Evolutionary conservation across 306 rosid genomes (phyloP), one percentile per base, ranked within the genome.

Genomic region (Trifolium fragiferum): DNA sequence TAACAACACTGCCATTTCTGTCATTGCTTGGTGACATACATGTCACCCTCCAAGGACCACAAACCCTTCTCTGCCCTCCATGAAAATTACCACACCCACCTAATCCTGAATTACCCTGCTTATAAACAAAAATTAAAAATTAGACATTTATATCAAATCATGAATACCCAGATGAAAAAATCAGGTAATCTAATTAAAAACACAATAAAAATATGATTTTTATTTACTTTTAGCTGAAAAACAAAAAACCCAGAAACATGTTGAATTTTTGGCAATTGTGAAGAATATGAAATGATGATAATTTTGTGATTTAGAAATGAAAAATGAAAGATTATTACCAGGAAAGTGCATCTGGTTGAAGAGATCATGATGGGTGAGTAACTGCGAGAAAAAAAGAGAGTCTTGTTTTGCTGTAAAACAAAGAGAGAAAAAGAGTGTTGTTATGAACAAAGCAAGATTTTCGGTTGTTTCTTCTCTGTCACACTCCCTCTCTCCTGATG

Each of bases 21-120:
- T 92, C 99, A n/a, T 78, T 79, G 66, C 86, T 87, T 10, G 90
- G 80, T 55, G 84, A 78, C 83, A 84, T 64, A 12, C 96, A 86
- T 35, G 70, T 82, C 81, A 94, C 96, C 76, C 84, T 90, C 70
- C 85, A 75, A 63, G 88, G 72, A 18, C 53, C 79, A 23, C 85
- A 54, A 16, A 30, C 70, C 57, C 80, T 83, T 66, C 70, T 86
- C 86, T 82, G 94, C 38, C 68, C 66, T 70, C 78, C 73, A 60
- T 76, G 70, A 37, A 77, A 43, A 70, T 82, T 71, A 25, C 68
- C 54, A 23, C 82, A 41, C 83, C 84, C 92, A 81, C 84, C 81
- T 43, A 90, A 47, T 41, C 87, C 85, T n/a, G 88, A 49, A 72
- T 90, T 83, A 73, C 74, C 82, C 98, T 92, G 92, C 1, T 12